These are phyloP conservation scores for Ogataea dorogensis DNA, from an alignment of 805 yeast species.

Conservation along the genomic window DNA sequence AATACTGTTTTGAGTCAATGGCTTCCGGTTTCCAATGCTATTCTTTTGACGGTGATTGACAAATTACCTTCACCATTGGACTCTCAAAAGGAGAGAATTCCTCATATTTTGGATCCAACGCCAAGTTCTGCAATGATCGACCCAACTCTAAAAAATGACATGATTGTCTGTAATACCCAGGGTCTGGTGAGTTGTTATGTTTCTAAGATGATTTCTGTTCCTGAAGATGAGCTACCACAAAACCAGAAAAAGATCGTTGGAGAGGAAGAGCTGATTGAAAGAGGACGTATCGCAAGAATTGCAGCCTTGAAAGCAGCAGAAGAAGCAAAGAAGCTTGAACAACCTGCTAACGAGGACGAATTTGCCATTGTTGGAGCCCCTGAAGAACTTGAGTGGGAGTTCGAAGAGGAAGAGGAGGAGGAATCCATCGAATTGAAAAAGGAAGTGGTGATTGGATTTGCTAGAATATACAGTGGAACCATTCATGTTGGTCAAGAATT, in stretches of 20 bases:
- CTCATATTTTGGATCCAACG: slow-evolving; percentile 59
- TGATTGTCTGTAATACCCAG: slow-evolving; percentile 63
- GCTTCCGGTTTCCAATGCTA: slow-evolving; percentile 88
- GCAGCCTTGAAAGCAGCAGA: slow-evolving; percentile 70
- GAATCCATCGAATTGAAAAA: slow-evolving; percentile 38
- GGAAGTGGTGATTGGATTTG: slow-evolving; percentile 82
- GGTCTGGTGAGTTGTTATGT: slow-evolving; percentile 77
- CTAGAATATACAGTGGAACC: slow-evolving; percentile 87
- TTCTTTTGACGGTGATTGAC: slow-evolving; percentile 80
- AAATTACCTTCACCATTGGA: slow-evolving; percentile 77
- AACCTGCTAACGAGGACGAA: slow-evolving; percentile 16
- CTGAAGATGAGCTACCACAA: slow-evolving; percentile 74
- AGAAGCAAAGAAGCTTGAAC: slow-evolving; percentile 36
- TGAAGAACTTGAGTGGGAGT: slow-evolving; percentile 37
- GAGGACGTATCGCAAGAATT: slow-evolving; percentile 62
- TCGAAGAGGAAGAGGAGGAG: slow-evolving; percentile 47
- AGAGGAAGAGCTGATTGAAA: slow-evolving; percentile 58
- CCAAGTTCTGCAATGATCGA: slow-evolving; percentile 52
- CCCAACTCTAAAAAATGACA: slow-evolving; percentile 47
- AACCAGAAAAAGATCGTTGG: slow-evolving; percentile 42
- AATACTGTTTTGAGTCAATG: slow-evolving; percentile 81
- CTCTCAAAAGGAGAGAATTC: slow-evolving; percentile 74
- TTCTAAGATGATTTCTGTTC: slow-evolving; percentile 85
- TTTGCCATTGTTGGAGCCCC: slow-evolving; percentile 18
- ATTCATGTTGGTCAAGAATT: slow-evolving; percentile 71